These are phyloP conservation scores for Allomyces arbusculus DNA, from an alignment of 192 early-diverging fungal species.

Conservation along the genomic window DNA sequence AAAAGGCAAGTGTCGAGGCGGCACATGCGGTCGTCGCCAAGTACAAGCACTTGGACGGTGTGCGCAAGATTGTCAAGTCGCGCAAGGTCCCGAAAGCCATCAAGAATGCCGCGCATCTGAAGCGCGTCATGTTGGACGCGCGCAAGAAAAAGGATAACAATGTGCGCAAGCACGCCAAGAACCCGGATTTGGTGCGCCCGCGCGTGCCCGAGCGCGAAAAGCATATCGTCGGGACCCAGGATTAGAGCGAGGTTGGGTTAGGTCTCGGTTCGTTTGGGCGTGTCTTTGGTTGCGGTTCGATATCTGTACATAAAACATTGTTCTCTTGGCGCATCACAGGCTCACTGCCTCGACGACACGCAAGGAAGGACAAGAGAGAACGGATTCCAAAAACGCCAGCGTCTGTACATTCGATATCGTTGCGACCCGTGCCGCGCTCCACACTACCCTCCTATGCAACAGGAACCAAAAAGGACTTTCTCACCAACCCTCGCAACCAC, in stretches of 20 bases:
- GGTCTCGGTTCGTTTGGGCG: too few relatives aligned
- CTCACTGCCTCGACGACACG: too few relatives aligned
- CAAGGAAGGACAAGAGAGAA: too few relatives aligned
- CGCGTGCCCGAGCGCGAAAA: slow-evolving; percentile 51
- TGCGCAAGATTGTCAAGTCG: slow-evolving; percentile 62
- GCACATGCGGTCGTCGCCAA: slow-evolving; percentile 74
- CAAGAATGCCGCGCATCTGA: slow-evolving; percentile 55
- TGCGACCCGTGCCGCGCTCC: too few relatives aligned
- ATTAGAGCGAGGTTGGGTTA: neutral
- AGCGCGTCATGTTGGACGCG: slow-evolving; percentile 59
- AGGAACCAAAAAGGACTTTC: too few relatives aligned
- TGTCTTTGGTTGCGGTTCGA: too few relatives aligned
- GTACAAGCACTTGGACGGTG: slow-evolving; percentile 77
- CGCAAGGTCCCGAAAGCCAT: slow-evolving; percentile 69
- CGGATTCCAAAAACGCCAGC: too few relatives aligned
- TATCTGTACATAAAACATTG: too few relatives aligned
- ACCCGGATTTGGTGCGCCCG: slow-evolving; percentile 22
- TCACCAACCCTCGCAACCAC: too few relatives aligned
- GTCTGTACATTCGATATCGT: too few relatives aligned
- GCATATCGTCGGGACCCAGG: slow-evolving; percentile 33
- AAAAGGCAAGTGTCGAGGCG: slow-evolving; percentile 62
- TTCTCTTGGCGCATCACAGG: too few relatives aligned
- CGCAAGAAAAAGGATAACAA: slow-evolving; percentile 78
- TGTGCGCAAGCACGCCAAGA: slow-evolving; percentile 62
- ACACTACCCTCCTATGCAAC: too few relatives aligned